Conservation (phyloP, 2,329 filamentous ascomycete genomes). For the Calycina herbarum region DNA sequence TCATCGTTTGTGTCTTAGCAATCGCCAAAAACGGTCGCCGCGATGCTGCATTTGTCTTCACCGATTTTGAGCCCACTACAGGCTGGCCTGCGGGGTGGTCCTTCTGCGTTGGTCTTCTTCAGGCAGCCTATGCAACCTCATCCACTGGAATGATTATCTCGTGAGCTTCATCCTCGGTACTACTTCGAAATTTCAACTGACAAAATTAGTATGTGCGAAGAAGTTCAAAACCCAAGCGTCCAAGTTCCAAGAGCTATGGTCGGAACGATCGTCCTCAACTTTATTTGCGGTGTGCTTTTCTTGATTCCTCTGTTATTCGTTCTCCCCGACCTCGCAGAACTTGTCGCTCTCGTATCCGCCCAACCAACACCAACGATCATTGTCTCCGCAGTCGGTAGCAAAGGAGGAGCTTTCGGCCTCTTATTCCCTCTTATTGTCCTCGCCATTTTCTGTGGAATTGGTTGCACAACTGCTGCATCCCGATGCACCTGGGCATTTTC, state of each 20-base stretch:
- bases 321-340: slow-evolving; percentile 59
- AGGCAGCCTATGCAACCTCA: slow-evolving; percentile 72
- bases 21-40: slow-evolving; percentile 62
- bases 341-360: slow-evolving; percentile 53
- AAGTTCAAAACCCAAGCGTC: slow-evolving; percentile 63
- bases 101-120: slow-evolving; percentile 70
- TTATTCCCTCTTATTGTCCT: slow-evolving; percentile 66
- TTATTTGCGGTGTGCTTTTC: slow-evolving; percentile 64
- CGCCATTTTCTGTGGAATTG: slow-evolving; percentile 65
- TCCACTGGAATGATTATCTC: slow-evolving; percentile 80
- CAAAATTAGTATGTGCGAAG: slow-evolving; percentile 57
- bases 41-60: slow-evolving; percentile 62
- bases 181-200: neutral
- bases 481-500: slow-evolving; percentile 70
- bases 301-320: slow-evolving; percentile 70
- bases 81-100: slow-evolving; percentile 73
- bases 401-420: slow-evolving; percentile 62
- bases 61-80: slow-evolving; percentile 66
- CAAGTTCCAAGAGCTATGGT: slow-evolving; percentile 76
- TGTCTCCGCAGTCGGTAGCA: slow-evolving; percentile 43
- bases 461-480: slow-evolving; percentile 68
- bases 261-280: slow-evolving; percentile 65
- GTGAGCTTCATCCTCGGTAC: slow-evolving; percentile 50
- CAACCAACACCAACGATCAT: slow-evolving; percentile 68
- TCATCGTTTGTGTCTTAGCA: slow-evolving; percentile 61